Evolutionary conservation across 2,329 filamentous ascomycete genomes (phyloP), one percentile per base, ranked within the genome.

Genomic region (Paracoccidioides brasiliensis): DNA sequence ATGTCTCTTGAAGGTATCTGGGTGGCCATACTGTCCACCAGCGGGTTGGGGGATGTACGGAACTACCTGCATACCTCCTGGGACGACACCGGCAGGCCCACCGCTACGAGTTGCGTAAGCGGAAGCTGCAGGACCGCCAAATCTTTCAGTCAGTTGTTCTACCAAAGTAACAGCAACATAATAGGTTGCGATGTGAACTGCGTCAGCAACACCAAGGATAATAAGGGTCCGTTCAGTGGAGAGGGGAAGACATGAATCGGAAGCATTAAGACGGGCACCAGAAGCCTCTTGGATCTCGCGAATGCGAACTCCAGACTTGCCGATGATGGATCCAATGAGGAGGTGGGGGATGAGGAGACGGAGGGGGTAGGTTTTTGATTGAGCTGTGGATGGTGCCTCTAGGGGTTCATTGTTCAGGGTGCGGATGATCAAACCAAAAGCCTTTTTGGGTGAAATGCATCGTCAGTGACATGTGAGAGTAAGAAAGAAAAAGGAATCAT

Each of bases 271-370:
- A 59, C 94, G 86, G 54, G 93, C 93, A 58, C 94, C 94, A 14
- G 93, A 98, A 22, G 90, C 90, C 69, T 98, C 93, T 72, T 98
- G 93, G 59, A 98, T 98, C 74, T 98, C 93, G 62, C 93, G 89
- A 69, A 98, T 98, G 61, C 93, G 85, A 57, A 90, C 87, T 62
- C 93, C 93, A 60, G 86, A 89, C 77, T 98, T 98, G 66, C 93
- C 93, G 71, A 98, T 98, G 73, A 98, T 97, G 58, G 91, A 96
- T 53, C 93, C 93, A 65, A 98, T 98, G 56, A 98, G 81, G 64
- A 98, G 93, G 69, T 97, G 93, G 15, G 93, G 93, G 64, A 98
- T 89, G 55, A 98, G 82, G 52, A 98, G 83, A 64, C 93, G 90
- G 55, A 98, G 84, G 58, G 93, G 93, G 65, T 98, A 98, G 1